A percentile compares a stretch with the other conserved stretches of the same genome.
Evolutionary conservation across 1,284 basidiomycete species (phyloP).

Genomic region (Caloboletus inedulis): DNA sequence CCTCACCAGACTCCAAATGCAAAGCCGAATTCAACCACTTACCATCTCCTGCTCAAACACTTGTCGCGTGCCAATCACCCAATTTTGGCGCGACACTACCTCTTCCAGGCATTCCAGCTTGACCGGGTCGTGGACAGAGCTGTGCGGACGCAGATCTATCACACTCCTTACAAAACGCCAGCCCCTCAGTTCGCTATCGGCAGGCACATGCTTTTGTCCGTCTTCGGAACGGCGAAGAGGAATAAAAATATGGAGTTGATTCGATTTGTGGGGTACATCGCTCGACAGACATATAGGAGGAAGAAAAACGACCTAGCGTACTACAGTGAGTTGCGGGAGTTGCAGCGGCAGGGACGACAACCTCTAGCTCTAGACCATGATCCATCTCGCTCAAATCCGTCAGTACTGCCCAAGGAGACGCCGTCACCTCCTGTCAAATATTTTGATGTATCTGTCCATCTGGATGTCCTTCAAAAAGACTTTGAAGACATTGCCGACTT

Average conservation of each 20-base stretch:
- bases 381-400: conserved; percentile 12
- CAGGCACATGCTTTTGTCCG: conserved; percentile 51
- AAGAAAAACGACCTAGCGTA: conserved; percentile 47
- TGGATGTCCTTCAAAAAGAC: conserved; percentile 53
- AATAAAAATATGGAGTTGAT: conserved; percentile 54
- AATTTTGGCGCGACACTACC: conserved; percentile 64
- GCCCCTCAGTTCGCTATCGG: conserved; percentile 54
- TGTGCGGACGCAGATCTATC: conserved; percentile 29
- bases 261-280: conserved; percentile 51
- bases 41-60: conserved; percentile 57
- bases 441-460: conserved; percentile 55
- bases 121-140: conserved; percentile 41
- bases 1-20: conserved; percentile 46
- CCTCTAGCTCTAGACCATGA: conserved; percentile 24
- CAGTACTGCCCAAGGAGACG: not conserved
- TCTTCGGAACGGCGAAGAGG: conserved; percentile 54
- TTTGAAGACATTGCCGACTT: conserved; percentile 47
- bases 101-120: conserved; percentile 53
- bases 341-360: conserved; percentile 24
- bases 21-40: conserved; percentile 67
- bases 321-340: conserved; percentile 36
- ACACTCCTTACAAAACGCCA: conserved; percentile 34
- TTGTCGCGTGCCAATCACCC: conserved; percentile 46
- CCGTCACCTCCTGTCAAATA: conserved; percentile 35
- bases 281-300: conserved; percentile 40